Evolutionary conservation across 2,329 filamentous ascomycete genomes (phyloP).

Genomic region (Diplodia corticola): DNA sequence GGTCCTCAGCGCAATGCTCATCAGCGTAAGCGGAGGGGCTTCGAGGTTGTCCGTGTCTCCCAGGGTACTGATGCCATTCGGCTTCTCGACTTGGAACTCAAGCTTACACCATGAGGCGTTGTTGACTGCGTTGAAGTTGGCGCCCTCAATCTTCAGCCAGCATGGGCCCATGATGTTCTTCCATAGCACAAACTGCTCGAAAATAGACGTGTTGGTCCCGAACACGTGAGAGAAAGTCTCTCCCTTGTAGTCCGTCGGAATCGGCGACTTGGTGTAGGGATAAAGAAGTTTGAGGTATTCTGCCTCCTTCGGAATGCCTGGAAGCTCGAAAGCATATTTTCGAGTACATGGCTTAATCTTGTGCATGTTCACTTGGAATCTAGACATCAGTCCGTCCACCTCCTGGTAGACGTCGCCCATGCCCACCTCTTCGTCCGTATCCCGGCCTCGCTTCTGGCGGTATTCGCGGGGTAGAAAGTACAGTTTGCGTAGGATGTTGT

Average conservation of each 20-base stretch:
- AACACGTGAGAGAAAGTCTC: constrained; percentile 95
- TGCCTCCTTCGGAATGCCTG: constrained; percentile 80
- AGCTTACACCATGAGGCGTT: constrained; percentile 98
- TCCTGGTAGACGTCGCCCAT: constrained; percentile 91
- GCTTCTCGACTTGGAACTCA: constrained; percentile 78
- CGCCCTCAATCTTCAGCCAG: constrained; percentile 88
- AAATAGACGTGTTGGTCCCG: constrained; percentile 87
- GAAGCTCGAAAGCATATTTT: constrained; percentile 94
- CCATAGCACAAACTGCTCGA: constrained; percentile 98
- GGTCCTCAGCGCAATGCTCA: constrained; percentile 89
- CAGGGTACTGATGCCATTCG: constrained; percentile 70
- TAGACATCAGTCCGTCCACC: constrained; percentile 84
- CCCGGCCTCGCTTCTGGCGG: constrained; percentile 59
- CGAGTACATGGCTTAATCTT: constrained; percentile 89
- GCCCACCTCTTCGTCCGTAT: constrained; percentile 74
- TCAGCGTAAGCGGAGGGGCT: constrained; percentile 85
- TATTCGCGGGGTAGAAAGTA: constrained; percentile 84
- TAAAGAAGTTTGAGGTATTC: constrained; percentile 97
- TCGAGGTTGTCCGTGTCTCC: constrained; percentile 80
- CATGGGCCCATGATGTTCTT: constrained; percentile 99
- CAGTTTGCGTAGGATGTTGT: constrained; percentile 89
- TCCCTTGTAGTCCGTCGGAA: constrained; percentile 71
- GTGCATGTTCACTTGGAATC: constrained; percentile 80
- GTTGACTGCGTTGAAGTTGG: constrained; percentile 79
- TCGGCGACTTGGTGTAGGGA: constrained; percentile 77